phyloP scores from a whole-genome alignment of 2,329 filamentous ascomycete genomes.

The Hypoxylon sp. region DNA sequence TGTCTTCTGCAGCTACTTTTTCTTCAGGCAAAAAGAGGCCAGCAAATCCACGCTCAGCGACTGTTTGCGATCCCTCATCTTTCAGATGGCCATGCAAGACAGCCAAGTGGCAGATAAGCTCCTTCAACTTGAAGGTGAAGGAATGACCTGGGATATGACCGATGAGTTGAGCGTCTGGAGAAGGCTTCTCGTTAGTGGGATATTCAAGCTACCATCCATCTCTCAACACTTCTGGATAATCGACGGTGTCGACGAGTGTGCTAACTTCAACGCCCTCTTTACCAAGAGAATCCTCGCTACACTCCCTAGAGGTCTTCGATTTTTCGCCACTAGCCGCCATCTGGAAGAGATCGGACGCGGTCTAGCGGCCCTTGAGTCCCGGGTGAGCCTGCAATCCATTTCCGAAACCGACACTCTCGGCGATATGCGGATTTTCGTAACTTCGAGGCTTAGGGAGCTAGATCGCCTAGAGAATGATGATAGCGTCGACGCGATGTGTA shows the following conservation, averaged over 20 bases:
- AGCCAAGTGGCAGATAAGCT: constrained; percentile 14
- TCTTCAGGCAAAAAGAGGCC: constrained; percentile 49
- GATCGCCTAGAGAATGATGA: constrained; percentile 23
- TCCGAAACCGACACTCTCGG: background rate
- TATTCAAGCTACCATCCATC: constrained; percentile 45
- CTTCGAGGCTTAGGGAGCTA: too few relatives aligned
- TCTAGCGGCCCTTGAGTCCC: too few relatives aligned
- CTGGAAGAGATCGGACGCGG: background rate
- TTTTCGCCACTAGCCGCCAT: background rate
- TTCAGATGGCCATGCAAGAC: constrained; percentile 53
- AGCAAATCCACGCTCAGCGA: constrained; percentile 47
- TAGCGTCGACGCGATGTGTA: constrained; percentile 42
- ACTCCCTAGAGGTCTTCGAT: too few relatives aligned
- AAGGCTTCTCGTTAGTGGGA: constrained; percentile 18
- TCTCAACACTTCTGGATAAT: constrained; percentile 52
- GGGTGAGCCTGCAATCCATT: background rate
- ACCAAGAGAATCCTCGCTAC: constrained; percentile 9
- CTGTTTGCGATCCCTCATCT: constrained; percentile 51
- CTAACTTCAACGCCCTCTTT: constrained; percentile 37
- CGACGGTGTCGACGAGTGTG: constrained; percentile 54
- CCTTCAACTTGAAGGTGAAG: background rate
- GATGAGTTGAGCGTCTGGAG: background rate
- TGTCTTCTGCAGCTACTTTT: constrained; percentile 52
- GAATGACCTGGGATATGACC: background rate
- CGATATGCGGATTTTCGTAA: background rate